These are phyloP conservation scores for Cutaneotrichosporon cyanovorans DNA, from an alignment of 1,284 basidiomycete species.

Conservation along the genomic window DNA sequence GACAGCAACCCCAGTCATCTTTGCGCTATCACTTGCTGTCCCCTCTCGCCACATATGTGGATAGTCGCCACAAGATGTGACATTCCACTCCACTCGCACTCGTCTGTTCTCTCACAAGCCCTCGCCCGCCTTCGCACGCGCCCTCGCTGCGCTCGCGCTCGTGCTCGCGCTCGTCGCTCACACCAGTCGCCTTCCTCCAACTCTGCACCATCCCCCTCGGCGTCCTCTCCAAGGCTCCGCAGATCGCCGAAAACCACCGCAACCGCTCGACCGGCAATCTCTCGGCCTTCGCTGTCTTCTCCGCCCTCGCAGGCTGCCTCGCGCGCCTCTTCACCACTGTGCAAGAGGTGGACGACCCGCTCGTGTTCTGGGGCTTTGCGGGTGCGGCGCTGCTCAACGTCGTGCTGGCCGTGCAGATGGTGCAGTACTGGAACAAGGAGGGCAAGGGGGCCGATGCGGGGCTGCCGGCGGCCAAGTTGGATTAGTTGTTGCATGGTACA, in stretches of 20 bases:
- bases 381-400: conserved; percentile 70
- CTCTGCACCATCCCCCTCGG: conserved; percentile 73
- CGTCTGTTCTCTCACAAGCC: no score
- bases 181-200: conserved; percentile 57
- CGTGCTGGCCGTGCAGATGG: conserved; percentile 71
- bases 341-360: conserved; percentile 70
- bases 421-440: conserved; percentile 61
- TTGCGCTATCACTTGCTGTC: no score
- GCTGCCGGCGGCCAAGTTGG: conserved; percentile 20
- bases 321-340: conserved; percentile 83
- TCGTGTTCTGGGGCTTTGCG: conserved; percentile 71
- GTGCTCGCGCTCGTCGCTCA: not conserved
- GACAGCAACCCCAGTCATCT: no score
- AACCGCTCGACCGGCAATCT: conserved; percentile 77
- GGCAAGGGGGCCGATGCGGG: not conserved
- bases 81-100: no score
- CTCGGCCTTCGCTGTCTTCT: conserved; percentile 75
- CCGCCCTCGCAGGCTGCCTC: conserved; percentile 69
- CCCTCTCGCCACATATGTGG: no score
- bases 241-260: conserved; percentile 69
- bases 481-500: conserved; percentile 12
- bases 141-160: no score
- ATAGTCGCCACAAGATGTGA: no score
- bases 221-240: conserved; percentile 76
- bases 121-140: no score